Base-by-base conservation (phyloP, 768 basidiomycete species). In the Russula griseocarnosa region DNA sequence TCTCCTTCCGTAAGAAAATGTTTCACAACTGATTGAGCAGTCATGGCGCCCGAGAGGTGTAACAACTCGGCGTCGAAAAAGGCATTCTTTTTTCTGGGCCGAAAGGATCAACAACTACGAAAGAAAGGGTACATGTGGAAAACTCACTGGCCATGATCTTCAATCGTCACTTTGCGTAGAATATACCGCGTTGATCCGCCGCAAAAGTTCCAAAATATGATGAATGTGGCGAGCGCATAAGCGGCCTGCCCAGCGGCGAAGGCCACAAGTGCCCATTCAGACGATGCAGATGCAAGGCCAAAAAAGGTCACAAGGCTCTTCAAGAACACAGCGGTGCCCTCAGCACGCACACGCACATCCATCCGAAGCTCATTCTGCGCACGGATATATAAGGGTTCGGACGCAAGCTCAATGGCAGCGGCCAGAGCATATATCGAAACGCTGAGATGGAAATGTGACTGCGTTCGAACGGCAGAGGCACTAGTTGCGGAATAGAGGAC, bases 1-100 rank as follows among this genome's bases (percentile, higher is more conserved):
- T 99, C 97, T 4, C 92, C 94, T 71, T 98, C 97, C 0, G 96
- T 98, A 30, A 99, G 78, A 67, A 98, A 83, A 73, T 98, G 97
- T 73, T 99, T 99, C 66, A 98, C 80, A 3, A 97, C 67, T 0
- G 90, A 93, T 73, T 98, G 97, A 1, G 80, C 80, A 24, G 93
- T 94, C 85, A 98, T 90, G 0, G 88, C 91, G 56, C 84, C 74
- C 0, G 93, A 89, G 7, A 98, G 79, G 24, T 77, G 75, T 14
- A 92, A 73, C 18, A 84, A 72, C 32, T 77, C 70, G 9, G 74
- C 66, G 52, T 85, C 78, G 65, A 85, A 83, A 68, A 78, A 79
- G 18, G 70, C 57, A 10, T 64, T 54, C 62, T 61, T 62, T n/a
- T 58, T 70, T 42, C 73, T 75, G 22, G 57, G 38, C 1, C 3